Conservation (phyloP, 148 eudicot genomes). For the Linanthus parryae region DNA sequence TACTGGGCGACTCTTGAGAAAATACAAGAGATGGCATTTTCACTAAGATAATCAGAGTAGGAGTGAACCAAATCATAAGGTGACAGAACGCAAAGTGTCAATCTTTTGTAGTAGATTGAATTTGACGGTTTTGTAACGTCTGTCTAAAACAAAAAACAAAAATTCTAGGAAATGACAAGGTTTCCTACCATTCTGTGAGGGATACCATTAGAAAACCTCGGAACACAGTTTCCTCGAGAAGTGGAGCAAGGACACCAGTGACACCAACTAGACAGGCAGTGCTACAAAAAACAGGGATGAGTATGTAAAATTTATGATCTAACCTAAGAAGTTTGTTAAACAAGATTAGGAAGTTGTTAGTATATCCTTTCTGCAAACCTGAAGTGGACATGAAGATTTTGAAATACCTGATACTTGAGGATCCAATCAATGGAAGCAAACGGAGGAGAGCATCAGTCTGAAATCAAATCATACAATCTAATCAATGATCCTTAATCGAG, state of each 20-base stretch:
- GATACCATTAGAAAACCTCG: slow-evolving; percentile 92
- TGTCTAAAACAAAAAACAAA: background rate
- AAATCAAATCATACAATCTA: slow-evolving; percentile 16
- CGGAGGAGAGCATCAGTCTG: slow-evolving; percentile 86
- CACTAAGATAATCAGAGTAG: too few relatives aligned
- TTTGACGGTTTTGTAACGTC: background rate
- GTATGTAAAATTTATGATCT: background rate
- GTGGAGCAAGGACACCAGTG: slow-evolving; percentile 86
- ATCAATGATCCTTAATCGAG: too few relatives aligned
- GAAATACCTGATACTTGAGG: slow-evolving; percentile 68
- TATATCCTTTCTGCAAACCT: background rate
- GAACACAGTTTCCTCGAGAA: slow-evolving; percentile 94
- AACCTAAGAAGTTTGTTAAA: background rate
- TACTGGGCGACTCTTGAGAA: too few relatives aligned
- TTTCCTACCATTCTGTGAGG: slow-evolving; percentile 75
- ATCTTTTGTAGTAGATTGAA: background rate
- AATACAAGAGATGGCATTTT: too few relatives aligned
- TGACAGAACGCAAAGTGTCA: too few relatives aligned
- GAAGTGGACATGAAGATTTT: background rate
- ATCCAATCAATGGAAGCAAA: slow-evolving; percentile 88
- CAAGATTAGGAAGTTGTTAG: background rate
- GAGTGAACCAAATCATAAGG: too few relatives aligned
- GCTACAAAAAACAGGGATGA: slow-evolving; percentile 34
- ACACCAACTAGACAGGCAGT: slow-evolving; percentile 77
- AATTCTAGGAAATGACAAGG: background rate